A percentile compares a stretch with the other conserved stretches of the same genome.
phyloP scores from a whole-genome alignment of 2,329 filamentous ascomycete species.

The Pseudogymnoascus sp. region DNA sequence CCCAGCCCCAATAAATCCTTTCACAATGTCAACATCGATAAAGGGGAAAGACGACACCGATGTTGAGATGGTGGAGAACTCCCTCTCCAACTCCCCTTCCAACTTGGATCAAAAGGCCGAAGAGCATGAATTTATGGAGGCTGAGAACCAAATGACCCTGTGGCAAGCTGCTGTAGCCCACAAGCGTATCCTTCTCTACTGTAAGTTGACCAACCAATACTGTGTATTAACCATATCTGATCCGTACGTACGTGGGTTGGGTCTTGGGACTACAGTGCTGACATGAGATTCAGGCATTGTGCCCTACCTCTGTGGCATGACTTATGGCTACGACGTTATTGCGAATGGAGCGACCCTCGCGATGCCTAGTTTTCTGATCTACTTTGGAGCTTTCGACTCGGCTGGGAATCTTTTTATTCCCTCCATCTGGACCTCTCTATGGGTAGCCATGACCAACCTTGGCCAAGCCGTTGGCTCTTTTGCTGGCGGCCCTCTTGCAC shows the following conservation, averaged over 20 bases:
- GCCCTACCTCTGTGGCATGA: constrained; percentile 10
- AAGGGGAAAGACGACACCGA: not conserved
- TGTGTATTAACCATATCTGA: not conserved
- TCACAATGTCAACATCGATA: not conserved
- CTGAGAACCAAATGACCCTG: not conserved
- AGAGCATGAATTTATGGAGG: not conserved
- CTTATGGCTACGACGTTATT: constrained; percentile 17
- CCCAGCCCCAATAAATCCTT: not conserved
- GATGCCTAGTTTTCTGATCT: constrained; percentile 16
- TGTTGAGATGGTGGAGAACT: not conserved
- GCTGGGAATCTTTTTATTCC: constrained; percentile 16
- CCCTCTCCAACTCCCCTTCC: not conserved
- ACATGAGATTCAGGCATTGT: not conserved
- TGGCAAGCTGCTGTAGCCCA: not conserved
- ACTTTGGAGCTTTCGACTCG: constrained; percentile 17
- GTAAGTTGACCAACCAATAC: not conserved
- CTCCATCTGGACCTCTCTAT: constrained; percentile 17
- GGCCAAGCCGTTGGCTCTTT: constrained; percentile 16
- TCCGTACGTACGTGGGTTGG: not conserved
- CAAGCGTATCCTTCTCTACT: not conserved
- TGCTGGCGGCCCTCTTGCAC: constrained; percentile 13
- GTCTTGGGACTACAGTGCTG: not conserved
- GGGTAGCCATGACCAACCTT: constrained; percentile 17
- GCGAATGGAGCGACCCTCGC: constrained; percentile 16
- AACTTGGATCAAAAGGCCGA: not conserved